These are phyloP conservation scores for Phytophthora rubi DNA, from an alignment of 352 stramenopile species.

Conservation along the genomic window DNA sequence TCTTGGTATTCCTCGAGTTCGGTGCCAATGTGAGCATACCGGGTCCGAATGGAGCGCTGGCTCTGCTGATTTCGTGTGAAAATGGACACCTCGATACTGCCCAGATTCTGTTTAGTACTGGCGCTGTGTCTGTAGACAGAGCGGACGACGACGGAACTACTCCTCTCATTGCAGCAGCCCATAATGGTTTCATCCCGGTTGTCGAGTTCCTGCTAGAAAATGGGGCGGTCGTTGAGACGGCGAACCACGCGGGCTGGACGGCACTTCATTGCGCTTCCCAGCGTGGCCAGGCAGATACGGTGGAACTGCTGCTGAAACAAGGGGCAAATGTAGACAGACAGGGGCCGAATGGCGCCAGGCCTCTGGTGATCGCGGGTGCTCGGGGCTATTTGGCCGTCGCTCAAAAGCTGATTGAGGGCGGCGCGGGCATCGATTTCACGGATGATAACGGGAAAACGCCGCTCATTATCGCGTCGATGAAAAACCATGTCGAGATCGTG, in stretches of 20 bases:
- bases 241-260: background rate
- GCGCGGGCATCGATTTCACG: background rate
- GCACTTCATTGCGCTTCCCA: background rate
- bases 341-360: background rate
- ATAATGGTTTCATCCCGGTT: background rate
- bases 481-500: background rate
- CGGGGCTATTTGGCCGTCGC: background rate
- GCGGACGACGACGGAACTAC: background rate
- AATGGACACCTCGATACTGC: background rate
- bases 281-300: background rate
- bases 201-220: constrained; percentile 5
- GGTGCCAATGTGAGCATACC: background rate
- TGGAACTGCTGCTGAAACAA: background rate
- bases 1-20: background rate
- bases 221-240: constrained; percentile 7
- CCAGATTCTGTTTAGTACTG: background rate
- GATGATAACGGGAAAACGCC: background rate
- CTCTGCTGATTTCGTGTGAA: background rate
- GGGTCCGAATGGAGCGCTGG: background rate
- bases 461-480: background rate
- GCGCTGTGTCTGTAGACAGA: background rate
- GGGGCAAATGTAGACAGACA: background rate
- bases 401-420: background rate
- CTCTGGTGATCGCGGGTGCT: background rate
- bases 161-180: constrained; percentile 6